These are phyloP conservation scores for Sorghum bicolor DNA, from an alignment of 176 grass and related monocot genomes.

Conservation along the genomic window DNA sequence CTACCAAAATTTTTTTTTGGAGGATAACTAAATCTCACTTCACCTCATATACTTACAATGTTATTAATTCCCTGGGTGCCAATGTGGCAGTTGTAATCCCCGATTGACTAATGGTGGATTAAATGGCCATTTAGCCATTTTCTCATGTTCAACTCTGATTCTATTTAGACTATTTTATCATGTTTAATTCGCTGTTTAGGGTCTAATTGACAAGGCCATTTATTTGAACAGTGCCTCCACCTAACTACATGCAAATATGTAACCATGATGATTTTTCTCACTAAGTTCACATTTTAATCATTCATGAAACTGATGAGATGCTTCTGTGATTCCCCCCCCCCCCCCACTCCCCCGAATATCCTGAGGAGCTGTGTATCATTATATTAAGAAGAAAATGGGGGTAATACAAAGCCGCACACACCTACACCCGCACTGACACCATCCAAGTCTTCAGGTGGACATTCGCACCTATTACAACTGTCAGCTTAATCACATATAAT, in stretches of 20 bases:
- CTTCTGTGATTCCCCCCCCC: background rate
- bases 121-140: background rate
- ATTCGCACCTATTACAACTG: background rate
- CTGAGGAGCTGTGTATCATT: background rate
- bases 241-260: background rate
- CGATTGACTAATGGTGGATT: background rate
- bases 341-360: too few relatives aligned
- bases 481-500: background rate
- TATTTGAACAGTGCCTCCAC: background rate
- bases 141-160: background rate
- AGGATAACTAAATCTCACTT: background rate
- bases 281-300: background rate
- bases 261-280: background rate
- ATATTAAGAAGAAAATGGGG: background rate
- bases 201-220: background rate
- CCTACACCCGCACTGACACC: background rate
- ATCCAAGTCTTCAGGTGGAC: background rate
- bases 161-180: background rate
- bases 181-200: background rate
- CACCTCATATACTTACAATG: background rate
- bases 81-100: background rate
- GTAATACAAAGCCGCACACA: background rate
- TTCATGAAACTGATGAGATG: background rate
- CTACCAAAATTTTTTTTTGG: background rate
- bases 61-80: background rate